Conservation (phyloP, 176 grass and related monocot species). For the Aegilops bicornis region DNA sequence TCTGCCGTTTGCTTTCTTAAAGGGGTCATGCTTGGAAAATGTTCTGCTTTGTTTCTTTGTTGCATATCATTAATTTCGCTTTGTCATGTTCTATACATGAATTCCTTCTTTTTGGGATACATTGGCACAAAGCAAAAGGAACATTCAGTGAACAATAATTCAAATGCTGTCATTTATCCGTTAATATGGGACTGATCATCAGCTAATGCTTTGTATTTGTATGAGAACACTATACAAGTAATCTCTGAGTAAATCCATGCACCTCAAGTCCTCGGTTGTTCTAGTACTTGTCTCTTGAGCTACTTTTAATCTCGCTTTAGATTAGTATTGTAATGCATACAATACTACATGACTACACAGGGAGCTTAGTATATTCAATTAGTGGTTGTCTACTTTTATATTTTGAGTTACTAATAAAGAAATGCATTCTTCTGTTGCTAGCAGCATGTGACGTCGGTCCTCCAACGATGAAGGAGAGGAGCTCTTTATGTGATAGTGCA, state of each 20-base stretch:
- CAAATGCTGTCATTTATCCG: neutral
- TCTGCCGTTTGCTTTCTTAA: slow-evolving; percentile 2
- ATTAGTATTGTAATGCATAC: neutral
- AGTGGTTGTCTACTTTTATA: neutral
- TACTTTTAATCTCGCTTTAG: neutral
- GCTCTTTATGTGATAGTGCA: slow-evolving; percentile 67
- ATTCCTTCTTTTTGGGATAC: neutral
- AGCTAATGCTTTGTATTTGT: slow-evolving; percentile 14
- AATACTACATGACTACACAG: neutral
- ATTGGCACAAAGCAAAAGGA: neutral
- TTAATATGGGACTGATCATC: slow-evolving; percentile 2
- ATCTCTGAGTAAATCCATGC: neutral
- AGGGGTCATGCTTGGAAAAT: neutral
- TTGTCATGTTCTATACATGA: slow-evolving; percentile 5
- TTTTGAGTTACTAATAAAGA: slow-evolving; percentile 19
- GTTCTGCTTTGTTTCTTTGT: neutral
- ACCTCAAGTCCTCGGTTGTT: slow-evolving; percentile 3
- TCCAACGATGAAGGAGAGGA: slow-evolving; percentile 78
- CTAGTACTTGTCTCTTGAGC: neutral
- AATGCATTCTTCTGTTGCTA: slow-evolving; percentile 19
- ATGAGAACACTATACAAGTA: neutral
- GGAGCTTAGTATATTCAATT: neutral
- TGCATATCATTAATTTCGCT: neutral
- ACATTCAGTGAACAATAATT: neutral
- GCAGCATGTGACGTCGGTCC: slow-evolving; percentile 38